Evolutionary conservation across 1,139 yeast genomes (phyloP).

Genomic region (Yamadazyma spencermartinsiae): DNA sequence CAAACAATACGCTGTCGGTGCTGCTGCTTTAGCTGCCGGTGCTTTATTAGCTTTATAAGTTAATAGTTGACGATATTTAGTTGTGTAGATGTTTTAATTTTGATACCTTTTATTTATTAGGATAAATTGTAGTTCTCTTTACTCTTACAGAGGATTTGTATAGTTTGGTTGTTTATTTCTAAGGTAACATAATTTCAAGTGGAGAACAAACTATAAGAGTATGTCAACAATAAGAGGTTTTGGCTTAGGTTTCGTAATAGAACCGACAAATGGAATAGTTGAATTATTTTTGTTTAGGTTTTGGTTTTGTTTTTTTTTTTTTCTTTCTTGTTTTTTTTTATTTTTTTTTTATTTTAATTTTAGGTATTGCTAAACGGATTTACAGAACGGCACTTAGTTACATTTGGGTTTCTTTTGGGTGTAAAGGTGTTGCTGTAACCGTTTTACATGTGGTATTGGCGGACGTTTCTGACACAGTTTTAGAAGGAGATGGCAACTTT

Average conservation of each 20-base stretch:
- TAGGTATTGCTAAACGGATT: too few species aligned
- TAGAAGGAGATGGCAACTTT: not conserved
- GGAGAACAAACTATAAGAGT: too few species aligned
- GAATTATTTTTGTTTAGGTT: too few species aligned
- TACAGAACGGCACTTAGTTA: too few species aligned
- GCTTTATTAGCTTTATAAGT: constrained; percentile 51
- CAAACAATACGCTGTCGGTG: constrained; percentile 41
- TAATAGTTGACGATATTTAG: constrained; percentile 4
- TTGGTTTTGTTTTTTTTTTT: too few species aligned
- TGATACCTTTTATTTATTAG: constrained; percentile 16
- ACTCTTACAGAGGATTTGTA: too few species aligned
- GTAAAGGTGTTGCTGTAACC: not conserved
- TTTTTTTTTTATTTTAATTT: too few species aligned
- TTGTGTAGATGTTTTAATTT: constrained; percentile 15
- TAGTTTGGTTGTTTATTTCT: constrained; percentile 2
- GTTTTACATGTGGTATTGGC: not conserved
- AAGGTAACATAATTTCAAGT: not conserved
- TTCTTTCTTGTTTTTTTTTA: not conserved
- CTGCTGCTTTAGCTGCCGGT: constrained; percentile 50
- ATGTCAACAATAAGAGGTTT: too few species aligned
- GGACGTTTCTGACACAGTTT: not conserved
- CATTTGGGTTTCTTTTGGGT: too few species aligned
- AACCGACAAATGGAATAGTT: too few species aligned
- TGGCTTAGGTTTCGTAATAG: too few species aligned
- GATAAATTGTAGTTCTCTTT: constrained; percentile 1